These are phyloP conservation scores for Bipolaris oryzae DNA, from an alignment of 2,329 filamentous ascomycete genomes.

Conservation along the genomic window DNA sequence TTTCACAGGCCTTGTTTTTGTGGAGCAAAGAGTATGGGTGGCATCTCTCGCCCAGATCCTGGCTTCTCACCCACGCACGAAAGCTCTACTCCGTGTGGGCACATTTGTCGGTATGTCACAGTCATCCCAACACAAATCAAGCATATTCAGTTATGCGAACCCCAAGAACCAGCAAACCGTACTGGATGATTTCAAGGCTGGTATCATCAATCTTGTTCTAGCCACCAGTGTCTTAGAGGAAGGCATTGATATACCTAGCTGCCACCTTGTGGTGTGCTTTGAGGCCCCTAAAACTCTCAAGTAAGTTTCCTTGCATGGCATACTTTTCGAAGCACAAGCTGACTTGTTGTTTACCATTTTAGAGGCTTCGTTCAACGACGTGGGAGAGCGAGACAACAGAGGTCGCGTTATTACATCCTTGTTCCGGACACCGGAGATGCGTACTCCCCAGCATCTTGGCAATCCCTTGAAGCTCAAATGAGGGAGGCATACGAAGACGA, in stretches of 20 bases:
- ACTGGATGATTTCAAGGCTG: slow-evolving; percentile 60
- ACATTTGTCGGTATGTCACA: slow-evolving; percentile 61
- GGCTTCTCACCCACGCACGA: slow-evolving; percentile 36
- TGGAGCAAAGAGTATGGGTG: slow-evolving; percentile 54
- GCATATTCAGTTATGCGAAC: slow-evolving; percentile 58
- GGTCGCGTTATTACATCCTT: slow-evolving; percentile 63
- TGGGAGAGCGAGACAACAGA: slow-evolving; percentile 64
- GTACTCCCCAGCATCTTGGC: slow-evolving; percentile 61
- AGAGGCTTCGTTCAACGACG: slow-evolving; percentile 67
- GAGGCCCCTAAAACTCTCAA: slow-evolving; percentile 66
- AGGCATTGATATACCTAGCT: slow-evolving; percentile 67
- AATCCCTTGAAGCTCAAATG: slow-evolving; percentile 73
- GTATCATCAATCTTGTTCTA: slow-evolving; percentile 63
- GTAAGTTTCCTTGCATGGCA: not conserved
- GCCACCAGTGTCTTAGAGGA: slow-evolving; percentile 65
- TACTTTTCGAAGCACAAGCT: not conserved
- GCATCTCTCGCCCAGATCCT: slow-evolving; percentile 50
- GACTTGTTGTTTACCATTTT: not conserved
- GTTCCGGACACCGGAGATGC: slow-evolving; percentile 43
- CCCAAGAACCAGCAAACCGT: slow-evolving; percentile 57
- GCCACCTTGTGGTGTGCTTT: slow-evolving; percentile 69
- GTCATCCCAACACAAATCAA: slow-evolving; percentile 50
- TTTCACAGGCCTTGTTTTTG: slow-evolving; percentile 55
- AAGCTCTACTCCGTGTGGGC: slow-evolving; percentile 48
- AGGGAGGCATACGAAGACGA: slow-evolving; percentile 71